phyloP scores from a whole-genome alignment of 2,329 filamentous ascomycete species.

The Alternaria sp. region DNA sequence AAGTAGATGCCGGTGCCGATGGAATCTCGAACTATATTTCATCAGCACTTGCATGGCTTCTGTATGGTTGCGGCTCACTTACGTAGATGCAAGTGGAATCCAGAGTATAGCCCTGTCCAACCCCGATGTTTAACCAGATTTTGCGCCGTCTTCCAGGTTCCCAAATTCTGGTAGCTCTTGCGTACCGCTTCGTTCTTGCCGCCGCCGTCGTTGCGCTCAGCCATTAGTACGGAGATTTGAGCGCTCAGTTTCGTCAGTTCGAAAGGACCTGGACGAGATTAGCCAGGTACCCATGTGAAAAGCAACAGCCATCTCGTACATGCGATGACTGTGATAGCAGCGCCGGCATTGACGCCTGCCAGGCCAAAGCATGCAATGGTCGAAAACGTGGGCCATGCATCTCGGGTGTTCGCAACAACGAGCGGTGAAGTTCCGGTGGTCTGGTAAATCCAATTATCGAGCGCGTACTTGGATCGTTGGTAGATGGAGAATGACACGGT shows the following conservation, averaged over 20 bases:
- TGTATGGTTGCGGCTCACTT: constrained; percentile 46
- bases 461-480: constrained; percentile 76
- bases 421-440: constrained; percentile 75
- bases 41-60: constrained; percentile 22
- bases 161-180: constrained; percentile 77
- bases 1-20: constrained; percentile 88
- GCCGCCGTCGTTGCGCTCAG: constrained; percentile 63
- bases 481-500: constrained; percentile 85
- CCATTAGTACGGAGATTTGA: constrained; percentile 82
- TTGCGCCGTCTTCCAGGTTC: constrained; percentile 77
- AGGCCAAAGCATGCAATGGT: constrained; percentile 80
- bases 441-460: constrained; percentile 74
- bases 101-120: constrained; percentile 78
- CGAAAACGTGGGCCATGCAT: constrained; percentile 75
- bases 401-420: constrained; percentile 73
- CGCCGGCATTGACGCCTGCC: constrained; percentile 81
- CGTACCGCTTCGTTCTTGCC: constrained; percentile 49
- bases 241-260: constrained; percentile 90
- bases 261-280: constrained; percentile 69
- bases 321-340: constrained; percentile 79
- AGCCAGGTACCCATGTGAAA: constrained; percentile 11
- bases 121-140: constrained; percentile 81
- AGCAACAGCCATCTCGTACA: constrained; percentile 57
- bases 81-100: constrained; percentile 81
- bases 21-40: constrained; percentile 75